Base-by-base conservation (phyloP, 352 stramenopile genomes). In the Peronospora farinosa region DNA sequence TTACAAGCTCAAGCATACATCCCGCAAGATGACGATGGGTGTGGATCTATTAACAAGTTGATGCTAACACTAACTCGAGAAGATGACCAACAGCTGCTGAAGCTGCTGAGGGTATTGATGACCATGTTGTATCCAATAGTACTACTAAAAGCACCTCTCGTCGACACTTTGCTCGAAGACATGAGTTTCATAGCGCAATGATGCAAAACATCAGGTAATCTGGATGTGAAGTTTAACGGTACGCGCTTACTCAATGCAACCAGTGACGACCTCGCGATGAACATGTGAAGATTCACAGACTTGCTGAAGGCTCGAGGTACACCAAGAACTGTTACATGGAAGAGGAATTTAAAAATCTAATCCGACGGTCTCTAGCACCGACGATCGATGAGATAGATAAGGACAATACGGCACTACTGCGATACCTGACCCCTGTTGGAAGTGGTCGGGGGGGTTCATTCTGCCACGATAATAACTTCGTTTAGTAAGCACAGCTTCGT, bases 391-490 rank as follows among this genome's bases (percentile, higher is more conserved):
- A 57, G 6, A 15, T 57, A n/a, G n/a, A 57, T 12, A 38, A 54
- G 21, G 41, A 61, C n/a, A n/a, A n/a, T n/a, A n/a, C n/a, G n/a
- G n/a, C n/a, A n/a, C n/a, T n/a, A n/a, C 2, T 79, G 35, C 84
- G 89, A 8, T 97, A 85, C 50, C 51, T 95, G 38, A 67, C 83
- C 17, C 65, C 96, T 15, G 66, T 97, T 5, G 87, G 96, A 65
- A 88, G 88, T 37, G 88, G 84, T 13, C 50, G 54, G 2, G 65
- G 86, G 5, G 89, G 90, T 0, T 73, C 68, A 19, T 86, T 97
- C 46, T 93, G 90, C 63, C 62, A 96, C 40, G 87, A 98, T 33
- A 88, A 97, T 27, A 88, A 98, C 57, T 98, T 96, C 65, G 97
- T 97, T 60, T 97, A 96, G 62, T 90, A 96, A 49, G 82, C 82